Conservation (phyloP, 345 rosid species). For the Dimocarpus longan region DNA sequence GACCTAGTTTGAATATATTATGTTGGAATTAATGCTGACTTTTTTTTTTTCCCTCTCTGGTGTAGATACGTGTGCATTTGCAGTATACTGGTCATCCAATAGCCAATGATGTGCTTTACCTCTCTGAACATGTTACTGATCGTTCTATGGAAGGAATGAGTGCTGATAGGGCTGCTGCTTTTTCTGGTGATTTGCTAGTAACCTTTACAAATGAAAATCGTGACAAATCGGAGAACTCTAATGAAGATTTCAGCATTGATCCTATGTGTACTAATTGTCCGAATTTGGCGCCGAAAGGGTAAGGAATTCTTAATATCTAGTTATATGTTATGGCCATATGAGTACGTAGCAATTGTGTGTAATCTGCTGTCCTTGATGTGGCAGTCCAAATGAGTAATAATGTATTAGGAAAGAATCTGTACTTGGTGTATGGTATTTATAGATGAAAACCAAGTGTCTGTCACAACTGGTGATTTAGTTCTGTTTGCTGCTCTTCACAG, state of each 20-base stretch:
- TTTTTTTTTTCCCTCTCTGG: constrained; percentile 8
- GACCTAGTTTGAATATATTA: constrained; percentile 7
- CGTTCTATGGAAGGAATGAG: constrained; percentile 41
- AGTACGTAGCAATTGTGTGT: background rate
- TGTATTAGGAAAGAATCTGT: background rate
- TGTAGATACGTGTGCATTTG: constrained; percentile 92
- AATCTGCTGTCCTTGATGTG: background rate
- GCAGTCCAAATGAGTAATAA: background rate
- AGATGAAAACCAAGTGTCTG: background rate
- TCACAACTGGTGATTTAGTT: background rate
- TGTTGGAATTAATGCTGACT: background rate
- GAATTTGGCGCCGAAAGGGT: constrained; percentile 81
- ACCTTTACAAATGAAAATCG: constrained; percentile 18
- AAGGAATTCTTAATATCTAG: constrained; percentile 7
- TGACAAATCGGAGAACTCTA: constrained; percentile 35
- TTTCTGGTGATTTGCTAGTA: constrained; percentile 30
- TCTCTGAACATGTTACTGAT: constrained; percentile 41
- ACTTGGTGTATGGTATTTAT: background rate
- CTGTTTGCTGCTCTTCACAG: too few relatives aligned
- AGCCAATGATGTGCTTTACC: constrained; percentile 87
- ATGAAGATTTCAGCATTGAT: constrained; percentile 69
- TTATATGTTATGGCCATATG: background rate
- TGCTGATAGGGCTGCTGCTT: constrained; percentile 61
- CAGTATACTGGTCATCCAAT: constrained; percentile 83
- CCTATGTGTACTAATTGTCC: constrained; percentile 87